These are phyloP conservation scores for Grosmannia penicillata DNA, from an alignment of 2,329 filamentous ascomycete genomes.

Conservation along the genomic window DNA sequence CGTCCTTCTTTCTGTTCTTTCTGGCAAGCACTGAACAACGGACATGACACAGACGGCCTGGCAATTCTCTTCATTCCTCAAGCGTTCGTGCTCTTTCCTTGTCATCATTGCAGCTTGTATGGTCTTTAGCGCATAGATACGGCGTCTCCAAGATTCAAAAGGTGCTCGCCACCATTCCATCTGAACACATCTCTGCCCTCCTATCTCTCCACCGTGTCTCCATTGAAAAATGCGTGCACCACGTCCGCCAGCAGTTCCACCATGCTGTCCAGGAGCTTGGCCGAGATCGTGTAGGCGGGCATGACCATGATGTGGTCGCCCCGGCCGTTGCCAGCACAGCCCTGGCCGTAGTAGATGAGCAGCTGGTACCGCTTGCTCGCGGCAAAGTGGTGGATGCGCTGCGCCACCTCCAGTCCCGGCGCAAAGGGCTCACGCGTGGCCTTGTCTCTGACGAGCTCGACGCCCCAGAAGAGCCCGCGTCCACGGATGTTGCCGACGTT, in stretches of 20 bases:
- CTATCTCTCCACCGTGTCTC: too few relatives aligned
- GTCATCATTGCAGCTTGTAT: too few relatives aligned
- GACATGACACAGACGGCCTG: too few relatives aligned
- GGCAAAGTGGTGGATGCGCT: conserved; percentile 16
- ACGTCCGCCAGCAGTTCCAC: conserved; percentile 33
- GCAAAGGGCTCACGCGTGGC: conserved; percentile 18
- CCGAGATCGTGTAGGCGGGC: conserved; percentile 50
- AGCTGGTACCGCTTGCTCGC: conserved; percentile 18
- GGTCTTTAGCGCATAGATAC: too few relatives aligned
- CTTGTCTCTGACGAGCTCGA: conserved; percentile 23
- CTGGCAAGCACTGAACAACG: too few relatives aligned
- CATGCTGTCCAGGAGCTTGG: conserved; percentile 38
- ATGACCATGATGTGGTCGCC: conserved; percentile 61
- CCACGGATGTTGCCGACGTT: conserved; percentile 47
- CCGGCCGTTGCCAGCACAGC: conserved; percentile 39
- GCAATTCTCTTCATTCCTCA: too few relatives aligned
- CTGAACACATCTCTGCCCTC: too few relatives aligned
- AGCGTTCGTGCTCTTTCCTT: too few relatives aligned
- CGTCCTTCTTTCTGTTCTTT: too few relatives aligned
- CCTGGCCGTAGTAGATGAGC: conserved; percentile 45
- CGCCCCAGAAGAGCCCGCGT: conserved; percentile 41
- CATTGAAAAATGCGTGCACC: conserved; percentile 30
- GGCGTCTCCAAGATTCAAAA: too few relatives aligned
- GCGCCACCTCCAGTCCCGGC: conserved; percentile 14
- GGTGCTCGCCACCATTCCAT: too few relatives aligned